Conservation (phyloP, 2,329 filamentous ascomycete species). For the Lizonia empirigonia region DNA sequence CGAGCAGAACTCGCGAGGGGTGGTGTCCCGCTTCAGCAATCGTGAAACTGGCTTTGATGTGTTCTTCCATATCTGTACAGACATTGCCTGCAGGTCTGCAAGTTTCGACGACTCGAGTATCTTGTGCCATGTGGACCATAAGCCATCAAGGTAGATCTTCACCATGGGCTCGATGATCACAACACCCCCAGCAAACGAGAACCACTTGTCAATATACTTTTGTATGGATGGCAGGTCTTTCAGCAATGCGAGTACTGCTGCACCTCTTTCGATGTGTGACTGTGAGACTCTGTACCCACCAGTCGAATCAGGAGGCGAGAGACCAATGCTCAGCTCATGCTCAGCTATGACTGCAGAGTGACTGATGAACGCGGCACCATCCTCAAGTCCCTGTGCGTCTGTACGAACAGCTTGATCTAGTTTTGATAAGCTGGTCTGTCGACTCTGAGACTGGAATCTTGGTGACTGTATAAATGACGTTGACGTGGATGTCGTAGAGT, state of each 20-base stretch:
- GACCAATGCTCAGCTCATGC: conserved; percentile 35
- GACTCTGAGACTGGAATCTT: not conserved
- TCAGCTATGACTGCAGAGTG: conserved; percentile 38
- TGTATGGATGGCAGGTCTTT: conserved; percentile 33
- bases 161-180: conserved; percentile 45
- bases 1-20: conserved; percentile 47
- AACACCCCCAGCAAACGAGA: conserved; percentile 38
- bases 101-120: conserved; percentile 31
- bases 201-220: conserved; percentile 43
- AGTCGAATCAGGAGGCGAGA: conserved; percentile 18
- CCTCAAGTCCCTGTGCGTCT: conserved; percentile 19
- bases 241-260: conserved; percentile 33
- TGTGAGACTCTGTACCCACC: conserved; percentile 18
- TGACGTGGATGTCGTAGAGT: not conserved
- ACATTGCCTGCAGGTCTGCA: conserved; percentile 44
- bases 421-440: not conserved
- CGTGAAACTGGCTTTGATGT: conserved; percentile 44
- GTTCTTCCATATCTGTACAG: conserved; percentile 52
- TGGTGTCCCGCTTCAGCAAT: conserved; percentile 44
- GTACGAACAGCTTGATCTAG: not conserved
- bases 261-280: conserved; percentile 36
- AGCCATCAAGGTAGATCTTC: conserved; percentile 34
- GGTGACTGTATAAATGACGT: not conserved
- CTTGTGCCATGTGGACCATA: conserved; percentile 38
- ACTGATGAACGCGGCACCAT: conserved; percentile 27